Conservation (phyloP, 192 early-diverging fungal species). For the Diversispora eburnea region DNA sequence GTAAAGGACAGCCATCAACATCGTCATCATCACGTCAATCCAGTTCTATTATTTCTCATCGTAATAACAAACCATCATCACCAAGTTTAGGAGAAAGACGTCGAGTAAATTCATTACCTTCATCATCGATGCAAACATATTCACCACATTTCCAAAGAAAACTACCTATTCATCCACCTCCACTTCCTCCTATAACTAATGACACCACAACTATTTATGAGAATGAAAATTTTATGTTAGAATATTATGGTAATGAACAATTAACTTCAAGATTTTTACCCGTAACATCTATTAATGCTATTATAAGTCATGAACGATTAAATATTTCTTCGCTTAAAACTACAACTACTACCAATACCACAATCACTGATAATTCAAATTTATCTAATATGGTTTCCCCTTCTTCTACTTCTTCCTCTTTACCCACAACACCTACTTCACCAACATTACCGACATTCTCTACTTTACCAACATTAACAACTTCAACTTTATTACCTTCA, state of each 20-base stretch:
- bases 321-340: too few relatives aligned
- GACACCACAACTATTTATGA: too few relatives aligned
- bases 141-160: too few relatives aligned
- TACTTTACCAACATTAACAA: too few relatives aligned
- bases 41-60: background rate
- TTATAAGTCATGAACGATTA: background rate
- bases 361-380: too few relatives aligned
- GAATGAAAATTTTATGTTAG: too few relatives aligned
- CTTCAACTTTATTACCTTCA: background rate
- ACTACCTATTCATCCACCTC: too few relatives aligned
- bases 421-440: background rate
- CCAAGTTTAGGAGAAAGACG: background rate
- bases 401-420: background rate
- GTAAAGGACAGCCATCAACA: background rate
- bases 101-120: background rate
- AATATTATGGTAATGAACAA: too few relatives aligned
- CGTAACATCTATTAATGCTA: background rate
- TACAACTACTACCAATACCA: background rate
- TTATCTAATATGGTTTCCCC: too few relatives aligned
- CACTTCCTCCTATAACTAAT: too few relatives aligned
- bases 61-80: background rate
- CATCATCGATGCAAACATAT: background rate
- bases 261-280: background rate
- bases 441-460: too few relatives aligned
- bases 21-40: background rate